A percentile compares a stretch with the other conserved stretches of the same genome.
phyloP scores from a whole-genome alignment of 768 basidiomycete species.

The Hypholoma fasciculare region DNA sequence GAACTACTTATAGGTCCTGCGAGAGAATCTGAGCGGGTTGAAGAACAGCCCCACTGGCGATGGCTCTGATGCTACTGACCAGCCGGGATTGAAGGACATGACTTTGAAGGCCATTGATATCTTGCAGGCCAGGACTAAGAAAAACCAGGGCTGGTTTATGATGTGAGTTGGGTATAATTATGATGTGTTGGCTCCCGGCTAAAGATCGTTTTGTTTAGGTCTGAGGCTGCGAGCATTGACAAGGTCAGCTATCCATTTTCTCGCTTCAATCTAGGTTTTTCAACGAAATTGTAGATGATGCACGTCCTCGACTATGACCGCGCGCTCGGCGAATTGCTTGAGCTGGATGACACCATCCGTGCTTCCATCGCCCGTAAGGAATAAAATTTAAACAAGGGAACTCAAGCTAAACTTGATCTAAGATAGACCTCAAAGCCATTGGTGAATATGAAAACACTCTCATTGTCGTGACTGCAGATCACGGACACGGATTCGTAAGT shows the following conservation, averaged over 20 bases:
- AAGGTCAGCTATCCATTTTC: slow-evolving; percentile 24
- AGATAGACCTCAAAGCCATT: slow-evolving; percentile 39
- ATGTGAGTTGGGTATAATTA: slow-evolving; percentile 23
- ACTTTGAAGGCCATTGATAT: slow-evolving; percentile 47
- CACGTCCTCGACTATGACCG: slow-evolving; percentile 47
- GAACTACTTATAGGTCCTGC: slow-evolving; percentile 26
- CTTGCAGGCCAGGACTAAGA: slow-evolving; percentile 36
- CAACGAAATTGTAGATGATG: slow-evolving; percentile 35
- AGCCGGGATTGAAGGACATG: slow-evolving; percentile 50
- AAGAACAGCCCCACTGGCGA: slow-evolving; percentile 43
- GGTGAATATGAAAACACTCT: slow-evolving; percentile 42
- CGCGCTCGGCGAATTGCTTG: slow-evolving; percentile 44
- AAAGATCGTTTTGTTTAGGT: slow-evolving; percentile 17
- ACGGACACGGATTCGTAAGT: slow-evolving; percentile 46
- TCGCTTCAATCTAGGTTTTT: neutral
- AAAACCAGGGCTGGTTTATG: slow-evolving; percentile 44
- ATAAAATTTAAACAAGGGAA: too few relatives aligned
- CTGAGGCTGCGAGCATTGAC: slow-evolving; percentile 46
- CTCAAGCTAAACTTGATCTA: neutral
- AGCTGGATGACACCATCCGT: slow-evolving; percentile 45
- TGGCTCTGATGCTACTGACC: slow-evolving; percentile 39
- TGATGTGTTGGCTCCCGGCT: neutral
- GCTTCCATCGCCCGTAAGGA: slow-evolving; percentile 39
- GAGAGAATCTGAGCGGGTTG: slow-evolving; percentile 34
- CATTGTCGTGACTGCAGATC: slow-evolving; percentile 46